Percentiles rank a stretch among this genome's conserved stretches.
phyloP scores from a whole-genome alignment of 805 yeast genomes.

The Debaryomyces tyrocola region DNA sequence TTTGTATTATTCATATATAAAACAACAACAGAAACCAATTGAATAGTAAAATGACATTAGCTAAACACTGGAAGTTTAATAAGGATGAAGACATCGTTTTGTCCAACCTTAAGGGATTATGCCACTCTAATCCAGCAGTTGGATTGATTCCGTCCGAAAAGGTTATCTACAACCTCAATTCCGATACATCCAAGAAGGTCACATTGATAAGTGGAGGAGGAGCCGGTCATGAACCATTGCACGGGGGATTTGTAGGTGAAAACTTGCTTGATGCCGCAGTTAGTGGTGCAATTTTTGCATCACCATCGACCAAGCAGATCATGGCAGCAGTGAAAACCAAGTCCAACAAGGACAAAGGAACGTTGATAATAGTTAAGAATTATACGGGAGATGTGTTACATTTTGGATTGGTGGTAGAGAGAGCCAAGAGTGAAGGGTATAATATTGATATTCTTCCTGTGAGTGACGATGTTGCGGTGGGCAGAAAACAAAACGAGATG shows the following conservation, averaged over 20 bases:
- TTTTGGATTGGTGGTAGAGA: constrained; percentile 88
- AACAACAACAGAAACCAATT: background rate
- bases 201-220: constrained; percentile 90
- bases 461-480: constrained; percentile 93
- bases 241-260: constrained; percentile 86
- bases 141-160: constrained; percentile 55
- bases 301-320: constrained; percentile 92
- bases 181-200: constrained; percentile 52
- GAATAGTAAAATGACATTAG: constrained; percentile 18
- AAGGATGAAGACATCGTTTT: constrained; percentile 45
- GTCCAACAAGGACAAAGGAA: constrained; percentile 54
- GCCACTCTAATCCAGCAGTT: constrained; percentile 54
- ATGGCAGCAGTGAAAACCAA: constrained; percentile 65
- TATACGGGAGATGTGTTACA: constrained; percentile 94
- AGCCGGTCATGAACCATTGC: constrained; percentile 93
- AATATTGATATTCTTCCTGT: constrained; percentile 73
- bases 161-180: constrained; percentile 48
- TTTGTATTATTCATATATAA: too few relatives aligned
- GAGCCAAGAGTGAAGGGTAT: constrained; percentile 77
- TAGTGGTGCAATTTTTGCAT: constrained; percentile 88
- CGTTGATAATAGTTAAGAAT: constrained; percentile 80
- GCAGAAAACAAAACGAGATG: constrained; percentile 82
- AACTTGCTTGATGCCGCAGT: constrained; percentile 86
- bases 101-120: constrained; percentile 52
- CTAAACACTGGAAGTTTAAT: constrained; percentile 53